These are phyloP conservation scores for Phytophthora rubi DNA, from an alignment of 352 stramenopile species.

Conservation along the genomic window DNA sequence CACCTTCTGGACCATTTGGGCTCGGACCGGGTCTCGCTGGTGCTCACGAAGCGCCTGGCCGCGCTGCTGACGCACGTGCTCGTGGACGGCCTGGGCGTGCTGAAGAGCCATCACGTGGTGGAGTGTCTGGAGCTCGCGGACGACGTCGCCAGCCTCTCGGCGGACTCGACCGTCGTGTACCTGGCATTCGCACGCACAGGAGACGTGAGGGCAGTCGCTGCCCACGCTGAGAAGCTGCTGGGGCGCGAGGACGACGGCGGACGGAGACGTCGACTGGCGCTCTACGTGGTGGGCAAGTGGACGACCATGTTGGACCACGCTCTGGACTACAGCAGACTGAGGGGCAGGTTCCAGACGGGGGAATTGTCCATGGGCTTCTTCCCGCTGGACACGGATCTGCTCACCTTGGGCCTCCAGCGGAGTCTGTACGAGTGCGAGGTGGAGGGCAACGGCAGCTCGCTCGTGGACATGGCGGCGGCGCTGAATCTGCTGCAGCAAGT, in stretches of 20 bases:
- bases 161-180: conserved; percentile 52
- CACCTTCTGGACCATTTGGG: conserved; percentile 44
- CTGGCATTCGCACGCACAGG: conserved; percentile 47
- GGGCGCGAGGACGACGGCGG: conserved; percentile 25
- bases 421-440: conserved; percentile 64
- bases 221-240: conserved; percentile 50
- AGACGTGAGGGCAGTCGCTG: conserved; percentile 54
- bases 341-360: conserved; percentile 49
- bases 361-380: conserved; percentile 61
- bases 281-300: conserved; percentile 60
- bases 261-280: conserved; percentile 28
- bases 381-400: conserved; percentile 61
- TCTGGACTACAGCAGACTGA: conserved; percentile 41
- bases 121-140: conserved; percentile 69
- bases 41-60: conserved; percentile 61
- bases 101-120: conserved; percentile 42
- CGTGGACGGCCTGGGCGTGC: conserved; percentile 46
- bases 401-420: conserved; percentile 62
- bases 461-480: conserved; percentile 57
- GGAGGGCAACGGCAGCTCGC: conserved; percentile 49
- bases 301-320: conserved; percentile 57
- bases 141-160: conserved; percentile 44
- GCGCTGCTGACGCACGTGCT: conserved; percentile 72
- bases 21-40: conserved; percentile 50
- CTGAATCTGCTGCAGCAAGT: conserved; percentile 61